Conservation (phyloP, 257 asterid genomes). For the Nicotiana undulata region DNA sequence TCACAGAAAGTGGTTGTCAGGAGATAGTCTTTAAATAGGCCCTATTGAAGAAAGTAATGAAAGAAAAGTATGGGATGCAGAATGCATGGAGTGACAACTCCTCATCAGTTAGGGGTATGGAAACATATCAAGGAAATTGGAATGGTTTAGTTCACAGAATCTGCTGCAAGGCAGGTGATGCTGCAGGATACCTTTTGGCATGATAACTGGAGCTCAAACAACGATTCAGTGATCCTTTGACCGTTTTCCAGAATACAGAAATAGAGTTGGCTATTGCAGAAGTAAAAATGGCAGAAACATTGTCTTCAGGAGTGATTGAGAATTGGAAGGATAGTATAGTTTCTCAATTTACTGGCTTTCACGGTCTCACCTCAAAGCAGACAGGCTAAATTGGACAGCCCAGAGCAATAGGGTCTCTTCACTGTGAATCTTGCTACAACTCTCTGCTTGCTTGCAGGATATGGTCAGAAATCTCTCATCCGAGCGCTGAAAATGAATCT, state of each 20-base stretch:
- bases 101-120: background rate
- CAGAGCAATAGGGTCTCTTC: background rate
- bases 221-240: background rate
- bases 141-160: too few relatives aligned
- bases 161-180: too few relatives aligned
- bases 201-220: background rate
- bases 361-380: background rate
- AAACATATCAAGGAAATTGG: background rate
- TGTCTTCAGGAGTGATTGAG: background rate
- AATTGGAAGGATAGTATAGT: background rate
- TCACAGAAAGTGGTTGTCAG: background rate
- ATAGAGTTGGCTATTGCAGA: background rate
- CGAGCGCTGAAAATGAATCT: background rate
- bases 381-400: background rate
- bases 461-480: background rate
- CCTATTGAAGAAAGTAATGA: background rate
- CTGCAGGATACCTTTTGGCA: too few relatives aligned
- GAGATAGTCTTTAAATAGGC: background rate
- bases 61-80: background rate
- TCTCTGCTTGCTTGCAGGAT: background rate
- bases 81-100: background rate
- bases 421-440: background rate
- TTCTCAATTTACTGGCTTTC: background rate
- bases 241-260: background rate
- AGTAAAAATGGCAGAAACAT: background rate